These are phyloP conservation scores for Penicillium coffeae DNA, from an alignment of 495 filamentous ascomycete genomes.

Conservation along the genomic window DNA sequence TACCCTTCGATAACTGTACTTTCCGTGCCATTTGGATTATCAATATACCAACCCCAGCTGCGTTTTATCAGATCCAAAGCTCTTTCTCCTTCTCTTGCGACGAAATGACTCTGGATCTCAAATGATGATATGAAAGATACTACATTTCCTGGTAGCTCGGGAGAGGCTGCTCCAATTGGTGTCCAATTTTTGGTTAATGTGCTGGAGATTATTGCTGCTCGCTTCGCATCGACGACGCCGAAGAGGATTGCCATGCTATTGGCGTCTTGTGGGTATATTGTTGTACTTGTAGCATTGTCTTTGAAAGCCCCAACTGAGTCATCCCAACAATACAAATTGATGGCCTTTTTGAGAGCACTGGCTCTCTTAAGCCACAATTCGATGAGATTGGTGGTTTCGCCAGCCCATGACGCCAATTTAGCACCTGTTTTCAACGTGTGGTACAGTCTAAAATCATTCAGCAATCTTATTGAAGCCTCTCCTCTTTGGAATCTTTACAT, in stretches of 20 bases:
- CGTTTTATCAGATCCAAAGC: conserved; percentile 56
- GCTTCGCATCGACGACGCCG: conserved; percentile 31
- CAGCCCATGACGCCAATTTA: conserved; percentile 48
- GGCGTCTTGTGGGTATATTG: conserved; percentile 49
- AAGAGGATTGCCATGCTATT: conserved; percentile 47
- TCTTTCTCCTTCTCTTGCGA: conserved; percentile 37
- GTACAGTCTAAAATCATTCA: conserved; percentile 36
- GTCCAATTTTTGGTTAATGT: conserved; percentile 52
- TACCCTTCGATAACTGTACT: conserved; percentile 60
- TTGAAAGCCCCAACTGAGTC: conserved; percentile 51
- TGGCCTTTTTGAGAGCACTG: conserved; percentile 32
- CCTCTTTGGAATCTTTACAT: conserved; percentile 27
- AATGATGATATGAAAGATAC: conserved; percentile 59
- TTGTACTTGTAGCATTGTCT: conserved; percentile 49
- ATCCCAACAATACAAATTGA: conserved; percentile 51
- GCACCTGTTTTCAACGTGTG: conserved; percentile 48
- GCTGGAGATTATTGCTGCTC: conserved; percentile 36
- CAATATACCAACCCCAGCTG: conserved; percentile 61
- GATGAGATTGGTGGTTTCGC: conserved; percentile 38
- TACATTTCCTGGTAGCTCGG: conserved; percentile 56
- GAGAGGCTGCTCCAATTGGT: conserved; percentile 54
- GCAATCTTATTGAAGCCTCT: conserved; percentile 5
- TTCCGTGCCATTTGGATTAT: conserved; percentile 58
- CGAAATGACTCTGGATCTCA: conserved; percentile 56
- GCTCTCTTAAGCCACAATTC: conserved; percentile 42